phyloP scores from a whole-genome alignment of 495 filamentous ascomycete species.

The Xylaria sp. region DNA sequence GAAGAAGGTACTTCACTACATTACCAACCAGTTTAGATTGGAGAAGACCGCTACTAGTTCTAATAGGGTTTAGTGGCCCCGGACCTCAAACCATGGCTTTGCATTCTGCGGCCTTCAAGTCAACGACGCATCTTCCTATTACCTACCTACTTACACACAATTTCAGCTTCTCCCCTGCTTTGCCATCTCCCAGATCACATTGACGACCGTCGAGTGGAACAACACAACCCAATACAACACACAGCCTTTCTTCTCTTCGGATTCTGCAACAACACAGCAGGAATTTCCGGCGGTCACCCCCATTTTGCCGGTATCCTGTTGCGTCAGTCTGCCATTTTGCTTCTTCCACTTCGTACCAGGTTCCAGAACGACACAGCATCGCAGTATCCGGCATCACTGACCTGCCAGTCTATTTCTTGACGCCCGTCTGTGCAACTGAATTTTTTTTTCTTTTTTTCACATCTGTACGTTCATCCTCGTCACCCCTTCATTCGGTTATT shows the following conservation, averaged over 20 bases:
- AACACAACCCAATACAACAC: background rate
- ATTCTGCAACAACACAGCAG: background rate
- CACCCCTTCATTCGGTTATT: background rate
- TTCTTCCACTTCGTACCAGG: background rate
- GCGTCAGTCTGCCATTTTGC: background rate
- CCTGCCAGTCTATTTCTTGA: background rate
- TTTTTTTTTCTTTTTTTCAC: no score
- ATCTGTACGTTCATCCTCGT: background rate
- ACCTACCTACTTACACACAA: no score
- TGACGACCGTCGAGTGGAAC: conserved; percentile 9
- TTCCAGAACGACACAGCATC: background rate
- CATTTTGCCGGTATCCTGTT: background rate
- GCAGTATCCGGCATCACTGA: background rate
- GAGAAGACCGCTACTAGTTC: background rate
- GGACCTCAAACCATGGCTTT: background rate
- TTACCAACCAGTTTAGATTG: background rate
- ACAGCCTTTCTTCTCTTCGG: background rate
- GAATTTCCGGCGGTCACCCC: background rate
- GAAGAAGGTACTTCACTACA: background rate
- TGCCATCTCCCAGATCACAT: background rate
- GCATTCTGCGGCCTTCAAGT: conserved; percentile 2
- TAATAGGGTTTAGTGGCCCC: background rate
- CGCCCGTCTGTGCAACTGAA: background rate
- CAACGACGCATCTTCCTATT: background rate
- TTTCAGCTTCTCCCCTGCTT: background rate